These are phyloP conservation scores for Ormosia emarginata DNA, from an alignment of 306 rosid species.

Conservation along the genomic window DNA sequence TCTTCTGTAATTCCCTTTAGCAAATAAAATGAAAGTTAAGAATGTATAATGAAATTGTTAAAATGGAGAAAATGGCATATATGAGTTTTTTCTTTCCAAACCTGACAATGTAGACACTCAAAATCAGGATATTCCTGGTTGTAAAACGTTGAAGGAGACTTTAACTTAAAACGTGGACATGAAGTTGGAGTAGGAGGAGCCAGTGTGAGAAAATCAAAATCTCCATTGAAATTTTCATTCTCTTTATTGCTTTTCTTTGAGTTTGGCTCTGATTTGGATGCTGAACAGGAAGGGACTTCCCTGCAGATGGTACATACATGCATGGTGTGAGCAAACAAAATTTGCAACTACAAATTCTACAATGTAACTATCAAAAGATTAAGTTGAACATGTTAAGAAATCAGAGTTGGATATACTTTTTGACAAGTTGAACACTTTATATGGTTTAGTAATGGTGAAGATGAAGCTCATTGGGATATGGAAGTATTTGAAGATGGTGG, in stretches of 20 bases:
- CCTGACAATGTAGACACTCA: conserved; percentile 35
- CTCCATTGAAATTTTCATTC: conserved; percentile 34
- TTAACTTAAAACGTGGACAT: conserved; percentile 30
- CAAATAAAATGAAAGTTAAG: conserved; percentile 2
- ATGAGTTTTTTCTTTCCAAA: background rate
- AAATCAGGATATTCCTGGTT: conserved; percentile 29
- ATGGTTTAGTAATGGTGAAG: no score
- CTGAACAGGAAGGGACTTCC: conserved; percentile 42
- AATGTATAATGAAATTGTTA: background rate
- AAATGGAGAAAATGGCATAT: background rate
- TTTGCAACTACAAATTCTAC: background rate
- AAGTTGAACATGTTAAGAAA: no score
- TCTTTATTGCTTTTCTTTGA: conserved; percentile 31
- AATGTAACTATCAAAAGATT: background rate
- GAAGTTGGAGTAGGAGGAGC: conserved; percentile 44
- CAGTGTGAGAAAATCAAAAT: conserved; percentile 44
- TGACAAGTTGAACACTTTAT: no score
- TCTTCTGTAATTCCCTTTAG: conserved; percentile 45
- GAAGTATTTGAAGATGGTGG: no score
- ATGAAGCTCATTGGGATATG: no score
- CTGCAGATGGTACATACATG: conserved; percentile 35
- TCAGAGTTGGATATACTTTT: no score
- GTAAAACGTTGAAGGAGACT: conserved; percentile 26
- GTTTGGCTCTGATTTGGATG: conserved; percentile 36
- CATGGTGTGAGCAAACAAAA: conserved; percentile 17